Percentiles rank a stretch among this genome's conserved stretches.
Evolutionary conservation across 345 rosid genomes (phyloP).

Genomic region (Eucalyptus lansdowneana): DNA sequence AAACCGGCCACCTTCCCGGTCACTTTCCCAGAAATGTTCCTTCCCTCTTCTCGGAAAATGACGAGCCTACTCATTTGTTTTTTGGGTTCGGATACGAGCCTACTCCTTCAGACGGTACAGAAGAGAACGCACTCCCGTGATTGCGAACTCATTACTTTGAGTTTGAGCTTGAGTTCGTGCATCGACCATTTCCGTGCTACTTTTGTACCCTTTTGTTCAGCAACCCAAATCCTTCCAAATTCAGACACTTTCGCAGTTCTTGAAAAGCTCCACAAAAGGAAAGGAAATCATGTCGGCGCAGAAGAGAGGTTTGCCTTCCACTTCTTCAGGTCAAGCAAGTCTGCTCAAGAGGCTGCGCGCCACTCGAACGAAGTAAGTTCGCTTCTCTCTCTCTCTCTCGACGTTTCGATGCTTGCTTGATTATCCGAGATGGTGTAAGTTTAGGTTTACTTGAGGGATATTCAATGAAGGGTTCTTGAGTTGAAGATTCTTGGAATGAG

Average conservation of each 20-base stretch:
- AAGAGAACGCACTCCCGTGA: not conserved
- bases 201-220: not conserved
- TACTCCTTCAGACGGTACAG: not conserved
- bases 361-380: not conserved
- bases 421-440: not conserved
- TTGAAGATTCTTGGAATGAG: not conserved
- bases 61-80: not conserved
- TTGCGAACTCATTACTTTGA: not conserved
- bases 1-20: not conserved
- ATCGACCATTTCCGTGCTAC: not conserved
- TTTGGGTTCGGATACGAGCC: not conserved
- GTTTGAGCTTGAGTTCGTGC: not conserved
- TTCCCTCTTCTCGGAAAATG: not conserved
- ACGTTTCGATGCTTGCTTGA: not conserved
- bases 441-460: not conserved
- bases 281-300: not conserved
- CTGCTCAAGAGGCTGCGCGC: not conserved
- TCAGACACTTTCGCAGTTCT: not conserved
- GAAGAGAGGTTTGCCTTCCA: not conserved
- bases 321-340: not conserved
- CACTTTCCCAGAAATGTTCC: not conserved
- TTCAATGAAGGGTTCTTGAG: not conserved
- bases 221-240: not conserved
- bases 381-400: not conserved
- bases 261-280: not conserved